Evolutionary conservation across 2,329 filamentous ascomycete species (phyloP), one percentile per base, ranked within the genome.

Genomic region (Aspergillus eucalypticola): DNA sequence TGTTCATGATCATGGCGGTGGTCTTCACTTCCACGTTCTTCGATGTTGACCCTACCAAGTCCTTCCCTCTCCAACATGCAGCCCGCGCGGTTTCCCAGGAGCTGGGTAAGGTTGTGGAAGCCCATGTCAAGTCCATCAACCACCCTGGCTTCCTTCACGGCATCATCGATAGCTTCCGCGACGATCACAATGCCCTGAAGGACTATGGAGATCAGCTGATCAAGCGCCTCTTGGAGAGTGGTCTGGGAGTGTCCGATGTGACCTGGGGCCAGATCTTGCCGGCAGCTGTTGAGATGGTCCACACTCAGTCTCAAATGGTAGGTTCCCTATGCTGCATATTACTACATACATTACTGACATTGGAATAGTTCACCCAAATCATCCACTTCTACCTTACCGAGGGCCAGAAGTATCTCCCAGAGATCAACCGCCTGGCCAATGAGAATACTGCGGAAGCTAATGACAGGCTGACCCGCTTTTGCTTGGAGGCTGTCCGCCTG

Each of bases 181-280:
- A 82, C 27, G 84, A 85, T 67, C 77, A 82, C 23, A 85, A 85
- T 38, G 78, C 80, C 0, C 75, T 94, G 50, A 81, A 83, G 1
- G 80, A 84, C 3, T 90, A 90, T 60, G 90, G 90, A 2, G 81
- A 82, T 17, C 82, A 86, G 46, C 81, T 91, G 73, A 82, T 91
- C 66, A 86, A 88, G 69, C 82, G 82, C 0, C 76, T 93, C 44
- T 76, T 87, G 23, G 88, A 89, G 67, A 79, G 80, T 10, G 89
- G 89, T 0, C 72, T 90, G 60, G 84, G 80, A 55, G 78, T 82
- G 2, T 81, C 86, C 23, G 88, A 92, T 54, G 86, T 92, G 62
- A 86, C 89, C 0, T 91, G 87, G 85, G 83, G 83, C 23, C 87
- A 91, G 70, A 83, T 92, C 41, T 69, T 92, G 52, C 90, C 90